Conservation (phyloP, 2,329 filamentous ascomycete species). For the Fusarium vanettenii region DNA sequence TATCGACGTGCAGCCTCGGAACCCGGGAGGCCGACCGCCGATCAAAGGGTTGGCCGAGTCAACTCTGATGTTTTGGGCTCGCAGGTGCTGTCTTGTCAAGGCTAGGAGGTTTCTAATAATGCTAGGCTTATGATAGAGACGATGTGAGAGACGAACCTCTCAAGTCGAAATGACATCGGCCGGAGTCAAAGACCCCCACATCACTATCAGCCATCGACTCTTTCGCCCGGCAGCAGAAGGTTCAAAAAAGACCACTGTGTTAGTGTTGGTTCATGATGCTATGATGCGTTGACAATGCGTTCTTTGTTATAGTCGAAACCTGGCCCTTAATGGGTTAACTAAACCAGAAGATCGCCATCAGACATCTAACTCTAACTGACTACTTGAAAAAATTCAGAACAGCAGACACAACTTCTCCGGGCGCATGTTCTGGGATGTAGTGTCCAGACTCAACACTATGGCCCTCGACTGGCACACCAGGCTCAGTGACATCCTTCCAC, state of each 20-base stretch:
- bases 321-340: too few species aligned
- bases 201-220: background rate
- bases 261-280: too few species aligned
- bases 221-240: too few species aligned
- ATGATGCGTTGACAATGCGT: too few species aligned
- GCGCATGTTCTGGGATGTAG: conserved; percentile 63
- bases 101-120: background rate
- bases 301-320: too few species aligned
- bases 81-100: background rate
- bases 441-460: conserved; percentile 59
- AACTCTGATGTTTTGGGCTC: background rate
- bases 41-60: background rate
- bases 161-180: background rate
- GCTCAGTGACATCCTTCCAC: conserved; percentile 60
- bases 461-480: conserved; percentile 51
- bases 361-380: background rate
- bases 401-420: conserved; percentile 56
- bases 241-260: too few species aligned
- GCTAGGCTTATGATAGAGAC: background rate
- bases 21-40: background rate
- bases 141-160: background rate
- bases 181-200: background rate
- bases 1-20: background rate
- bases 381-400: conserved; percentile 55
- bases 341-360: background rate